Evolutionary conservation across 2,329 filamentous ascomycete species (phyloP), one percentile per base, ranked within the genome.

Genomic region (Metarhizium humberi): DNA sequence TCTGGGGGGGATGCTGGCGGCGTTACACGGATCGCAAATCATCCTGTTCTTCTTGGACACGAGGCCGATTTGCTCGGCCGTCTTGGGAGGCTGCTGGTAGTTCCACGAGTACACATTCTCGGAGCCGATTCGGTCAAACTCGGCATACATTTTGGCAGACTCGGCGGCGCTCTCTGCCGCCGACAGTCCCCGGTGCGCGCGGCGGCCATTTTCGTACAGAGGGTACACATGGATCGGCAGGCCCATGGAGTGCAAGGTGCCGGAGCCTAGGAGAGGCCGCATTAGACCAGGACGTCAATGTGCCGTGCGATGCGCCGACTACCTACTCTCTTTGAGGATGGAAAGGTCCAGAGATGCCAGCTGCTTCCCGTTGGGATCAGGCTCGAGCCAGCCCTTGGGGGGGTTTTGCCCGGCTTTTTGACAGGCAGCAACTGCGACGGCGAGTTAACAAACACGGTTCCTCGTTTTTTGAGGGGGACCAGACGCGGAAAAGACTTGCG

Each of bases 141-240:
- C 72, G 0, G 78, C 80, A 62, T 87, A 88, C 25, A 88, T 63
- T 10, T 71, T 65, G 0, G 80, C 77, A 0, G 81, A 85, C 62
- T 87, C 84, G 6, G 71, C 60, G 54, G 82, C 72, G 54, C 87
- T 87, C 4, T 80, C 75, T 25, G 66, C 54, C 0, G 80, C 66
- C 1, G 77, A 75, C 61, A 87, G 84, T 1, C 70, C 65, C 1
- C 76, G 72, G 58, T 80, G 71, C 0, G 82, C 82, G 36, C 84
- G 75, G 54, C 84, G 82, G 0, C 70, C 80, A 58, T 85, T 86
- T 60, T 87, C 85, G 61, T 85, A 87, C 0, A 88, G 63, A 0
- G 85, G 83, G 61, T 88, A 88, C 0, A 87, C 73, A 36, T 88
- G 84, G 11, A 87, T 84, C 0, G 85, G 84, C 0, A 80, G 73